phyloP scores from a whole-genome alignment of 192 early-diverging fungal species.

The Linnemannia zychae region DNA sequence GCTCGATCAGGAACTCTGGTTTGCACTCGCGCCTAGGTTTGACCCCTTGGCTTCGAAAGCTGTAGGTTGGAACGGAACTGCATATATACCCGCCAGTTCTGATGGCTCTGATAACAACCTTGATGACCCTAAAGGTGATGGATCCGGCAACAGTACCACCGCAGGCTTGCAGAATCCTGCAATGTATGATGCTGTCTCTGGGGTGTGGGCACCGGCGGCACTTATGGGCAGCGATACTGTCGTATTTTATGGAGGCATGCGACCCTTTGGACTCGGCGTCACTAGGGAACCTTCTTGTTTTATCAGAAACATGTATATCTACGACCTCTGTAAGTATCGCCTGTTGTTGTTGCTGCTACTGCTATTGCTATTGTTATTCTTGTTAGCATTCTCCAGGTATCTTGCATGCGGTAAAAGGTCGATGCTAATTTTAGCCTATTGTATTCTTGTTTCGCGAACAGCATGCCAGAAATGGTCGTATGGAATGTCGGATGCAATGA shows the following conservation, averaged over 20 bases:
- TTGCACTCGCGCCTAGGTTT: conserved; percentile 32
- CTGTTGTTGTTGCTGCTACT: too few relatives aligned
- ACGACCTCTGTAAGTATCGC: conserved; percentile 48
- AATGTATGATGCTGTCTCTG: conserved; percentile 43
- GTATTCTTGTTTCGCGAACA: conserved; percentile 5
- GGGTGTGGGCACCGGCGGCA: conserved; percentile 39
- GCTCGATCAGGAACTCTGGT: conserved; percentile 47
- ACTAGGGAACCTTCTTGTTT: conserved; percentile 23
- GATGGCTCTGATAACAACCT: not conserved
- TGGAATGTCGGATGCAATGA: not conserved
- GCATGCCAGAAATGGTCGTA: conserved; percentile 45
- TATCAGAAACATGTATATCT: conserved; percentile 26
- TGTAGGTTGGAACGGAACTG: not conserved
- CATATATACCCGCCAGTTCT: not conserved
- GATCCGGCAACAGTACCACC: not conserved
- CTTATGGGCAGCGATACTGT: conserved; percentile 42
- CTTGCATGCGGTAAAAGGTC: not conserved
- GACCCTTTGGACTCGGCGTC: conserved; percentile 37
- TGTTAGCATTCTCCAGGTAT: too few relatives aligned
- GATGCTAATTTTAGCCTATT: not conserved
- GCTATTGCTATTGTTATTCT: not conserved
- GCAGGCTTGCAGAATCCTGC: conserved; percentile 20
- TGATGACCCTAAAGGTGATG: not conserved
- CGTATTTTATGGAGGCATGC: conserved; percentile 50
- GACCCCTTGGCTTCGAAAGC: conserved; percentile 25